Base-by-base conservation (phyloP, 148 eudicot genomes). In the Arctostaphylos glauca region DNA sequence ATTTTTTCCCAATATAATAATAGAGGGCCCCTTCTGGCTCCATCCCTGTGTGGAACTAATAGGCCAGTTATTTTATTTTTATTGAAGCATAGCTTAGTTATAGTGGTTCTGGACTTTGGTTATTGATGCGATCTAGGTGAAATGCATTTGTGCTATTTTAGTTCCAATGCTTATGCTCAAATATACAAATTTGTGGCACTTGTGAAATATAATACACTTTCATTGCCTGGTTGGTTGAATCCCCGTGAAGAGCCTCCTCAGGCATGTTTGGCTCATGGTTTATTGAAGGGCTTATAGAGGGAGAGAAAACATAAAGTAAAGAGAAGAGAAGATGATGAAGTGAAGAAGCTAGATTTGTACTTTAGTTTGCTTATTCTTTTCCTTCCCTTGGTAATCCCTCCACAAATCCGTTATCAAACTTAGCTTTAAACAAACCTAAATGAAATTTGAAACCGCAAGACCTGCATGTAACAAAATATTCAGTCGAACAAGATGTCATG, bases 81-180 rank as follows among this genome's bases (percentile, higher is more conserved):
- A 25, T 25, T 77, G 3, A 18, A 12, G 15, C 31, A 19, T 54
- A 38, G 38, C 0, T 77, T 77, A 49, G 67, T 77, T 77, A 50
- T 23, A 76, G 19, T 52, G 58, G 41, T 23, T 25, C 79, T 52
- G 16, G 79, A 25, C 55, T 76, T 25, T 25, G n/a, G 10, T 48
- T 52, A 66, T 25, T 44, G 21, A 23, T 52, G 60, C 9, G 9
- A 14, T 73, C 76, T 47, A 73, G 19, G 77, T 41, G 74, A 73
- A 64, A 73, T 73, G 76, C 6, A 2, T 88, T 90, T 78, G 21
- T 44, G 53, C 25, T 72, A 46, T 74, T 74, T 72, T n/a, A 74
- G 9, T 72, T 46, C 31, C 53, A 74, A 74, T 74, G 54, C 54
- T 74, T 43, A 9, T 72, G 50, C 44, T 3, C 23, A 18, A 72